Conservation (phyloP, 176 grass and related monocot genomes). For the Lolium multiflorum region DNA sequence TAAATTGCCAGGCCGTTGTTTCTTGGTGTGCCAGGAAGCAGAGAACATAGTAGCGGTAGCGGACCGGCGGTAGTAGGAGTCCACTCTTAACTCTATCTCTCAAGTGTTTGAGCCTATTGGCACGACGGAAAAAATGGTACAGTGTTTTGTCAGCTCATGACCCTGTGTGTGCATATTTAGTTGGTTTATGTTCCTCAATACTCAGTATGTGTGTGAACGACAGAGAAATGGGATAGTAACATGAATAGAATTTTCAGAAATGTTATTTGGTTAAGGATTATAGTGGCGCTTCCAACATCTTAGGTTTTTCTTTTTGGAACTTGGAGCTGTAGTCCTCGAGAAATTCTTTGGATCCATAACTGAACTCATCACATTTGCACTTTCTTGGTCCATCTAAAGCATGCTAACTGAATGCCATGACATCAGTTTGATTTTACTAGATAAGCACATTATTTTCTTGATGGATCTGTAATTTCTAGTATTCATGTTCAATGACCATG, state of each 20-base stretch:
- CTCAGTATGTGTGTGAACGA: background rate
- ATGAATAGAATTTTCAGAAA: slow-evolving; percentile 2
- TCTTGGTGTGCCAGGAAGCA: slow-evolving; percentile 27
- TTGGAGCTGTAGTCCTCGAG: background rate
- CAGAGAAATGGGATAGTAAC: background rate
- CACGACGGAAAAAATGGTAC: slow-evolving; percentile 36
- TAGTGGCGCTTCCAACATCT: background rate
- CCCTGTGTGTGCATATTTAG: background rate
- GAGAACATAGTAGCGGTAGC: background rate
- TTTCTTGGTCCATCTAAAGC: background rate
- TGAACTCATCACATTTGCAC: background rate
- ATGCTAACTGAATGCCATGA: background rate
- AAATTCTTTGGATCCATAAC: background rate
- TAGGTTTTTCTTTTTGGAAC: background rate
- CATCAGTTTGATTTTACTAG: background rate
- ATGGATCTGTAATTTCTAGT: background rate
- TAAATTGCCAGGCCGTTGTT: slow-evolving; percentile 48
- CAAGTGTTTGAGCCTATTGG: background rate
- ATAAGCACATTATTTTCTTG: background rate
- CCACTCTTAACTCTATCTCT: background rate
- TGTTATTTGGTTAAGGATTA: background rate
- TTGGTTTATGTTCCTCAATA: background rate
- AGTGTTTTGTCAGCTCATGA: background rate
- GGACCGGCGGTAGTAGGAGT: background rate
- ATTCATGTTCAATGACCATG: background rate